A percentile compares a stretch with the other conserved stretches of the same genome.
Conservation (phyloP, 441 rosid genomes). For the Pelargonium cotyledonis region DNA sequence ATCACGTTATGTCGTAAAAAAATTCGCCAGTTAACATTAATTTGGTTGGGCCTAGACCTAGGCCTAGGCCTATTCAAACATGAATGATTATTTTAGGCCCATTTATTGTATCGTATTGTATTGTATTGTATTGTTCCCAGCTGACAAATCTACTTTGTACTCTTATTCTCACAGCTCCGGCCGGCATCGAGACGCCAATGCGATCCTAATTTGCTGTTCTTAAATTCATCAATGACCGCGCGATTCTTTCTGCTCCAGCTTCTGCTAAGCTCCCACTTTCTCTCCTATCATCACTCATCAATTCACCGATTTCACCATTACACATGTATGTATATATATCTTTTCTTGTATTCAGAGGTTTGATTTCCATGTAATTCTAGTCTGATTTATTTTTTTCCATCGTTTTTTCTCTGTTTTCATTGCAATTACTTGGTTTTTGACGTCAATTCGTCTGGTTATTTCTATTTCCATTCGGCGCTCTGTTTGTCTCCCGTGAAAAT, state of each 20-base stretch:
- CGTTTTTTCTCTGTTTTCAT: neutral
- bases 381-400: neutral
- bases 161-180: neutral
- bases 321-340: neutral
- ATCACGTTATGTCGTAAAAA: no score
- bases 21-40: no score
- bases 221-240: neutral
- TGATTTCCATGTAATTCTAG: neutral
- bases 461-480: neutral
- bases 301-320: neutral
- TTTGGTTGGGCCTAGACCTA: no score
- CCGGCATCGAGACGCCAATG: neutral
- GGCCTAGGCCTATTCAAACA: no score
- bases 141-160: no score
- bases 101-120: no score
- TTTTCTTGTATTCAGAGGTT: neutral
- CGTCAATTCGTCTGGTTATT: neutral
- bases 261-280: neutral
- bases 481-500: slow-evolving; percentile 5
- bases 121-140: no score
- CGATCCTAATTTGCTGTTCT: no score
- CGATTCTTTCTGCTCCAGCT: neutral
- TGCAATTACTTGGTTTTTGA: neutral
- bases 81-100: no score
- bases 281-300: neutral